phyloP scores from a whole-genome alignment of 208 protist species.

The Trypanosomatidae sp. region DNA sequence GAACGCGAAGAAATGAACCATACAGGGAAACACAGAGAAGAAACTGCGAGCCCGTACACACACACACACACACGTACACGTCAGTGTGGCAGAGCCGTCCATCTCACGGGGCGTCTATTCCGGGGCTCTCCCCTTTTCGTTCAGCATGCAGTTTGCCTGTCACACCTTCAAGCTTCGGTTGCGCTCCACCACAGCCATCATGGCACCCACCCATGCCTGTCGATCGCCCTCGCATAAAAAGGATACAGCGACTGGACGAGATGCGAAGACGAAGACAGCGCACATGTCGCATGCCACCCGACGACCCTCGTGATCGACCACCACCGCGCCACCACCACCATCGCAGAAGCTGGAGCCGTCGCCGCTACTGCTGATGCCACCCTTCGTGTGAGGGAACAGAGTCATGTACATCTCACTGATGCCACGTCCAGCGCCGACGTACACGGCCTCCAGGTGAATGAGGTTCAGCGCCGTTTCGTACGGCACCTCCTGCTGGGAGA shows the following conservation, averaged over 20 bases:
- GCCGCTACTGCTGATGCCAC: neutral
- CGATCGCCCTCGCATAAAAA: slow-evolving; percentile 62
- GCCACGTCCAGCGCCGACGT: slow-evolving; percentile 31
- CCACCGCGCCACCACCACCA: neutral
- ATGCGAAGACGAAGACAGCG: slow-evolving; percentile 53
- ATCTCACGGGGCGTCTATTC: neutral
- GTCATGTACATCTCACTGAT: slow-evolving; percentile 15
- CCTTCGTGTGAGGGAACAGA: slow-evolving; percentile 10
- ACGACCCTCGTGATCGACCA: slow-evolving; percentile 42
- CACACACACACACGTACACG: neutral
- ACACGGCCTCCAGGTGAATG: slow-evolving; percentile 38
- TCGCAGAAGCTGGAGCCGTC: neutral
- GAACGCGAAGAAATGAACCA: neutral
- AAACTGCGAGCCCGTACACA: neutral
- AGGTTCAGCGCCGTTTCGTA: slow-evolving; percentile 47
- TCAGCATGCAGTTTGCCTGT: neutral
- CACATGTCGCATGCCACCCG: slow-evolving; percentile 48
- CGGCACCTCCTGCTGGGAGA: slow-evolving; percentile 26
- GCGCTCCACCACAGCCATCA: slow-evolving; percentile 73
- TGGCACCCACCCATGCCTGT: slow-evolving; percentile 62
- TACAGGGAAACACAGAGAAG: too few species aligned
- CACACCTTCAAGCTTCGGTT: slow-evolving; percentile 38
- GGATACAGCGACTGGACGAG: slow-evolving; percentile 46
- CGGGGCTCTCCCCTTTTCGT: neutral
- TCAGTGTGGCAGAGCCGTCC: neutral